These are phyloP conservation scores for Canariomyces notabilis DNA, from an alignment of 2,329 filamentous ascomycete genomes.

Conservation along the genomic window DNA sequence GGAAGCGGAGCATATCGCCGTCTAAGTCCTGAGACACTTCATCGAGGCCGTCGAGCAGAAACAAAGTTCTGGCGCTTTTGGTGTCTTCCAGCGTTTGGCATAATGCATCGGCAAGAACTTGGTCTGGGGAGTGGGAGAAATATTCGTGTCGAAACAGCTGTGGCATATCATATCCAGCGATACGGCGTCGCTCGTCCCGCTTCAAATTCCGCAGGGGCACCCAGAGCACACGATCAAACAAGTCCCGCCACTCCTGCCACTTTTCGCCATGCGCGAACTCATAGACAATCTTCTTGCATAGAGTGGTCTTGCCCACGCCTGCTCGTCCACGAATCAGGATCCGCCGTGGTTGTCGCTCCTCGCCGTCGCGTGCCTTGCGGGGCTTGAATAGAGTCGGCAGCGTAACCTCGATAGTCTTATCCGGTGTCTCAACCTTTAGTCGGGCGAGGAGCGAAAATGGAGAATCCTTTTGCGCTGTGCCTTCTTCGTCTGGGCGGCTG, in stretches of 20 bases:
- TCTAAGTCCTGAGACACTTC: slow-evolving; percentile 32
- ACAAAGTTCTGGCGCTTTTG: slow-evolving; percentile 28
- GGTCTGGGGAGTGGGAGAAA: slow-evolving; percentile 23
- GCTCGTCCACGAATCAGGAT: slow-evolving; percentile 35
- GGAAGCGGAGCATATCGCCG: slow-evolving; percentile 21
- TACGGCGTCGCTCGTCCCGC: slow-evolving; percentile 2
- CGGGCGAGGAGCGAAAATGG: slow-evolving; percentile 28
- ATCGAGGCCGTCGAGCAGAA: slow-evolving; percentile 41
- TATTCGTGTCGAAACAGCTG: slow-evolving; percentile 28
- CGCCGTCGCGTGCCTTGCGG: slow-evolving; percentile 17
- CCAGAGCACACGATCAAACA: slow-evolving; percentile 37
- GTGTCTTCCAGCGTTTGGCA: slow-evolving; percentile 1
- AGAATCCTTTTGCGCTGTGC: slow-evolving; percentile 13
- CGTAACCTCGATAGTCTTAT: slow-evolving; percentile 22
- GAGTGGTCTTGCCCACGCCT: slow-evolving; percentile 37
- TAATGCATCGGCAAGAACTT: slow-evolving; percentile 20
- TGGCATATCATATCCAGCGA: slow-evolving; percentile 22
- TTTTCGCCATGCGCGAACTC: slow-evolving; percentile 26
- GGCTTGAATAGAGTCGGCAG: slow-evolving; percentile 28
- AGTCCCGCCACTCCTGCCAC: slow-evolving; percentile 21
- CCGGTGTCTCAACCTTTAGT: slow-evolving; percentile 26
- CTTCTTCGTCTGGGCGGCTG: slow-evolving; percentile 5
- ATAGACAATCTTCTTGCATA: slow-evolving; percentile 39
- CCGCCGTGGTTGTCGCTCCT: slow-evolving; percentile 19
- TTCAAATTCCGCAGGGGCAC: slow-evolving; percentile 35